Evolutionary conservation across 768 basidiomycete genomes (phyloP).

Genomic region (Collybiopsis luxurians): DNA sequence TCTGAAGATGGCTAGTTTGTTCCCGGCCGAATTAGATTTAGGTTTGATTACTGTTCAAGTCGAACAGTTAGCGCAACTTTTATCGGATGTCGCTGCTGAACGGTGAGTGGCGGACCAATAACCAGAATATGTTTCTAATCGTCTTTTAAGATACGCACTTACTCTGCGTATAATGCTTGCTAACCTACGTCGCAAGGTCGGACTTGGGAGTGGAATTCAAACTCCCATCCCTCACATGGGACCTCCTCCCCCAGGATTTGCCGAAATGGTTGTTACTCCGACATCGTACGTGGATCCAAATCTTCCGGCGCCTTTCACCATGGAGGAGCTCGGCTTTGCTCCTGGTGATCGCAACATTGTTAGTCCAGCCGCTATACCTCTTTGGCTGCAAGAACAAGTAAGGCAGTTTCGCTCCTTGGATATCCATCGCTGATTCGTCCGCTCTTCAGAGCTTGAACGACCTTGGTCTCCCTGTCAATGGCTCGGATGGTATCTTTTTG

Average conservation of each 20-base stretch:
- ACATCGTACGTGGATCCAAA: constrained; percentile 54
- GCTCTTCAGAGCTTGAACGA: constrained; percentile 73
- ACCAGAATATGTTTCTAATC: neutral
- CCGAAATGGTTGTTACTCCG: constrained; percentile 57
- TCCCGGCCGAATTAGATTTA: constrained; percentile 82
- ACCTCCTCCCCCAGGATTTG: constrained; percentile 49
- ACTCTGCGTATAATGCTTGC: constrained; percentile 93
- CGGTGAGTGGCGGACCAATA: constrained; percentile 39
- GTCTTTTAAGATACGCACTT: constrained; percentile 68
- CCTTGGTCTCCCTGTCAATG: constrained; percentile 88
- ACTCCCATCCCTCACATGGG: constrained; percentile 50
- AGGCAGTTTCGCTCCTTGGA: constrained; percentile 16
- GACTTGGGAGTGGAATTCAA: constrained; percentile 49
- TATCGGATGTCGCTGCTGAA: constrained; percentile 93
- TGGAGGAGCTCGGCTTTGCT: constrained; percentile 81
- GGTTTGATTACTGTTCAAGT: constrained; percentile 77
- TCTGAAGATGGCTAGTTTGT: constrained; percentile 92
- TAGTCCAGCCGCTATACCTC: constrained; percentile 79
- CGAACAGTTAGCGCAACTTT: constrained; percentile 84
- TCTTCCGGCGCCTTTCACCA: constrained; percentile 65
- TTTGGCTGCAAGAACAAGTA: constrained; percentile 91
- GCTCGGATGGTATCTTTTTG: constrained; percentile 88
- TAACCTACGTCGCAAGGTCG: constrained; percentile 86
- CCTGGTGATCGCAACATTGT: constrained; percentile 50
- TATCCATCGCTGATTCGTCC: neutral